Evolutionary conservation across 768 basidiomycete species (phyloP).

Genomic region (Tricholoma saponaceum): DNA sequence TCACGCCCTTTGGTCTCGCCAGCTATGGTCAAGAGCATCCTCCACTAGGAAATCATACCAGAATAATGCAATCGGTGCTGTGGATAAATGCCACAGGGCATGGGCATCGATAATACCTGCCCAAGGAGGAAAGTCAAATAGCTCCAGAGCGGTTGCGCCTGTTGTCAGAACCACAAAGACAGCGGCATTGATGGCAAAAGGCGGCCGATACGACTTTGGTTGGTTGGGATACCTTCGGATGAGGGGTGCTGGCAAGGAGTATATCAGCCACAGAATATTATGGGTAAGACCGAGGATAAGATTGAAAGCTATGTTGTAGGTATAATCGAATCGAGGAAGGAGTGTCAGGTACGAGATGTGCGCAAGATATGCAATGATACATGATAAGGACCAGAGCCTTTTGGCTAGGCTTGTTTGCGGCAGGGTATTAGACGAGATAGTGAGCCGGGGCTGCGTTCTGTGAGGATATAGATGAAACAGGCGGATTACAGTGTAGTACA

Average conservation of each 20-base stretch:
- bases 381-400: slow-evolving; percentile 46
- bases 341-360: slow-evolving; percentile 80
- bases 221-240: slow-evolving; percentile 52
- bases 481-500: slow-evolving; percentile 77
- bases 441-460: slow-evolving; percentile 23
- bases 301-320: slow-evolving; percentile 91
- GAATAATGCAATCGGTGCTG: slow-evolving; percentile 65
- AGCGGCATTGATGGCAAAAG: slow-evolving; percentile 48
- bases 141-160: slow-evolving; percentile 71
- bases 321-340: slow-evolving; percentile 83
- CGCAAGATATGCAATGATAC: slow-evolving; percentile 50
- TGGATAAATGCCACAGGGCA: slow-evolving; percentile 88
- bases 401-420: slow-evolving; percentile 13
- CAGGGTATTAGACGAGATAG: slow-evolving; percentile 18
- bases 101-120: slow-evolving; percentile 82
- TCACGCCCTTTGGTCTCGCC: slow-evolving; percentile 43
- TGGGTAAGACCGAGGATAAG: slow-evolving; percentile 70
- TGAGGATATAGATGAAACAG: slow-evolving; percentile 69
- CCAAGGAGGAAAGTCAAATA: slow-evolving; percentile 89
- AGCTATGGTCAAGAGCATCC: slow-evolving; percentile 68
- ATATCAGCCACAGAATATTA: slow-evolving; percentile 79
- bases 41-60: slow-evolving; percentile 87
- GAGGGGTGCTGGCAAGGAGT: slow-evolving; percentile 52
- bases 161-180: slow-evolving; percentile 69
- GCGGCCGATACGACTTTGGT: slow-evolving; percentile 55